Percentiles rank a stretch among this genome's conserved stretches.
phyloP scores from a whole-genome alignment of 345 rosid genomes.

The Dipteronia sinensis region DNA sequence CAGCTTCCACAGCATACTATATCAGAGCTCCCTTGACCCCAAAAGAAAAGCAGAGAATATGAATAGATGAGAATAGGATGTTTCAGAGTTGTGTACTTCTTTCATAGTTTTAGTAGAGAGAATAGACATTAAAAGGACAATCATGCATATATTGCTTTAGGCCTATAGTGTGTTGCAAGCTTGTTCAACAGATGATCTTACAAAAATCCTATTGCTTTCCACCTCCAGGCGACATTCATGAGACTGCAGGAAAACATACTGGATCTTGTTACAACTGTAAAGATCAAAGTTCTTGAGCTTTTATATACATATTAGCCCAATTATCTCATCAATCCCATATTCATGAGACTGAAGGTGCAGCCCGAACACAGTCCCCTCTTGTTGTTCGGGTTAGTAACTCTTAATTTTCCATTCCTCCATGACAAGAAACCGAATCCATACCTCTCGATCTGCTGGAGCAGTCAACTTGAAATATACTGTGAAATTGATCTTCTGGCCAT shows the following conservation, averaged over 20 bases:
- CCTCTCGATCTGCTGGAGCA: slow-evolving; percentile 43
- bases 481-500: slow-evolving; percentile 50
- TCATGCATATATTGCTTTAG: neutral
- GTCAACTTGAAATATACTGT: slow-evolving; percentile 44
- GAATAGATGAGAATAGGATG: neutral
- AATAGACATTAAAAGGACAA: neutral
- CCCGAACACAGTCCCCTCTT: too few species aligned
- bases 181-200: neutral
- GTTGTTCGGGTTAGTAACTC: slow-evolving; percentile 53
- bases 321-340: slow-evolving; percentile 34
- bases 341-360: slow-evolving; percentile 34
- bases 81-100: too few species aligned
- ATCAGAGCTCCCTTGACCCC: neutral
- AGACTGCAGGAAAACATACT: neutral
- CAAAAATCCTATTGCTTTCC: neutral
- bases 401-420: slow-evolving; percentile 40
- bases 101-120: too few species aligned
- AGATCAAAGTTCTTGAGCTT: slow-evolving; percentile 3
- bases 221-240: neutral
- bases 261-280: neutral
- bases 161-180: neutral
- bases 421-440: slow-evolving; percentile 49
- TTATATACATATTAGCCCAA: slow-evolving; percentile 10
- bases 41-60: neutral
- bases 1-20: too few species aligned